Conservation (phyloP, 768 basidiomycete genomes). For the Cystofilobasidium macerans region DNA sequence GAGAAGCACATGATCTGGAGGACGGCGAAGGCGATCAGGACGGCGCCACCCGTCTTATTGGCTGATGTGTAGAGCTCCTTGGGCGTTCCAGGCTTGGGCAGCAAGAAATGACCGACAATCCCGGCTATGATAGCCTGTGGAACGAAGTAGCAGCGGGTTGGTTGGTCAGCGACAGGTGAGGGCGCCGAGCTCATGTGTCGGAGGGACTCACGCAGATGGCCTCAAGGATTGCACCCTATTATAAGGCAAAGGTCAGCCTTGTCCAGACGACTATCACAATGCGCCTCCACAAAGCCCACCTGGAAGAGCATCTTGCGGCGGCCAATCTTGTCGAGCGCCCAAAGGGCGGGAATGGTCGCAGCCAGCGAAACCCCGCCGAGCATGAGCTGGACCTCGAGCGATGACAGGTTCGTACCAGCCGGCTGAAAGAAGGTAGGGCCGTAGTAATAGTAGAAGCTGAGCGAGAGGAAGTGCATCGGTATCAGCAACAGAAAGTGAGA, state of each 20-base stretch:
- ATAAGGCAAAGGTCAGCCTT: no score
- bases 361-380: slow-evolving; percentile 64
- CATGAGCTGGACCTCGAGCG: slow-evolving; percentile 65
- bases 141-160: no score
- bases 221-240: slow-evolving; percentile 53
- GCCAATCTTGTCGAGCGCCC: slow-evolving; percentile 64
- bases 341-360: slow-evolving; percentile 59
- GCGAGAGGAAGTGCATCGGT: no score
- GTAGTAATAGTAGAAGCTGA: slow-evolving; percentile 43
- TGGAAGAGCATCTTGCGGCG: slow-evolving; percentile 61
- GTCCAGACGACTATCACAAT: no score
- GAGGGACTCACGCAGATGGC: slow-evolving; percentile 35
- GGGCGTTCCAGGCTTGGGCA: slow-evolving; percentile 49
- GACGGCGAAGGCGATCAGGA: slow-evolving; percentile 64
- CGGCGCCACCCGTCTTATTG: slow-evolving; percentile 49
- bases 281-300: no score
- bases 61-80: slow-evolving; percentile 45
- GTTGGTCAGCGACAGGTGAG: neutral
- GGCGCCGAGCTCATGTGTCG: neutral
- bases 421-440: slow-evolving; percentile 67
- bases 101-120: slow-evolving; percentile 57
- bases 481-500: no score
- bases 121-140: slow-evolving; percentile 47
- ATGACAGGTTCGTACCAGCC: slow-evolving; percentile 56
- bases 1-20: slow-evolving; percentile 61